Conservation (phyloP, 805 yeast genomes). For the Metschnikowia similis region DNA sequence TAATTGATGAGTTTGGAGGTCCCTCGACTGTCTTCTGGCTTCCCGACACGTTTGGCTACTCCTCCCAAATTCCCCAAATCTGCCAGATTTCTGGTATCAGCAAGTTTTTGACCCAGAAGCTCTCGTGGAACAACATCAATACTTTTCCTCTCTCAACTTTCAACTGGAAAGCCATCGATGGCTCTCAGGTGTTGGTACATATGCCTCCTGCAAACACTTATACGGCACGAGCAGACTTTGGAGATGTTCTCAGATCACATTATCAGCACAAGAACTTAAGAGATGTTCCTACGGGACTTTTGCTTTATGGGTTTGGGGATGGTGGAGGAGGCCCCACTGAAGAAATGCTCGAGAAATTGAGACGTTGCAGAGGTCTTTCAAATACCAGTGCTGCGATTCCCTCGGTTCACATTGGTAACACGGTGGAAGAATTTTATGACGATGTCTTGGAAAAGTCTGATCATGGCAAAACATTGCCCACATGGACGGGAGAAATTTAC, state of each 20-base stretch:
- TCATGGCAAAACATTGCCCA: constrained; percentile 64
- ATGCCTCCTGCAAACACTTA: constrained; percentile 98
- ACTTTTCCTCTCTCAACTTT: constrained; percentile 85
- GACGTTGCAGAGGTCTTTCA: constrained; percentile 85
- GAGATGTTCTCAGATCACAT: constrained; percentile 81
- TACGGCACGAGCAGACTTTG: constrained; percentile 89
- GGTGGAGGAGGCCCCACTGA: constrained; percentile 99
- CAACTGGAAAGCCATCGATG: constrained; percentile 94
- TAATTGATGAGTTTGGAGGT: constrained; percentile 71
- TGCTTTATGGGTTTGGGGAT: constrained; percentile 91
- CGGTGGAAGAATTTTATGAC: constrained; percentile 79
- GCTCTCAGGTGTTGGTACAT: constrained; percentile 88
- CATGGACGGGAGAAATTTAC: constrained; percentile 93
- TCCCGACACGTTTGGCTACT: constrained; percentile 96
- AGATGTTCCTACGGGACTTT: constrained; percentile 72
- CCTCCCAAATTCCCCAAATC: constrained; percentile 91
- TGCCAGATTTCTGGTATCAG: constrained; percentile 84
- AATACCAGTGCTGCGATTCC: constrained; percentile 81
- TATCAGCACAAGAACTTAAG: constrained; percentile 80
- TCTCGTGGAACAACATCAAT: constrained; percentile 95
- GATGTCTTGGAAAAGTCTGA: constrained; percentile 57
- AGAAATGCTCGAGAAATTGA: constrained; percentile 87
- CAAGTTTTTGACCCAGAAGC: constrained; percentile 84
- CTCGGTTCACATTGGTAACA: constrained; percentile 68
- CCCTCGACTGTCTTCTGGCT: constrained; percentile 83